Evolutionary conservation across 2,329 filamentous ascomycete genomes (phyloP), one percentile per base, ranked within the genome.

Genomic region (Fusarium euwallaceae): DNA sequence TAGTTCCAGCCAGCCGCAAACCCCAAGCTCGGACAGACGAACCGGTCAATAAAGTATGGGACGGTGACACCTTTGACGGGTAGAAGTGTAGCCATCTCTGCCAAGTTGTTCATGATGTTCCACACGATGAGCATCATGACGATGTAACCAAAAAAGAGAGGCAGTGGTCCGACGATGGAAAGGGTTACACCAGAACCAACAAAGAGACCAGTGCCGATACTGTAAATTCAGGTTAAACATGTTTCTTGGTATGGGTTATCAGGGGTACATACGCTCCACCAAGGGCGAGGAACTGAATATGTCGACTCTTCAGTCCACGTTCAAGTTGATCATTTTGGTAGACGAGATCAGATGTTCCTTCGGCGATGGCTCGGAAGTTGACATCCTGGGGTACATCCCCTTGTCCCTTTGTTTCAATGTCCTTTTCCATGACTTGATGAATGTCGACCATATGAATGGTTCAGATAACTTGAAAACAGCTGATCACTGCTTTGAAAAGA

Each of bases 1-100:
- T 91, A 91, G 73, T 90, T 90, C 87, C 87, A 90, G 4, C 87
- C 88, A 34, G 84, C 82, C 20, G 88, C 88, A 72, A 91, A 90
- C 16, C 85, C 86, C 32, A 90, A 79, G 58, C 86, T 88, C 2
- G 85, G 84, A 62, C 89, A 88, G 70, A 90, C 85, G 69, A 88
- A 90, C 48, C 88, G 87, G 64, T 84, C 83, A 56, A 88, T 87
- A 72, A 89, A 89, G 80, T 90, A 89, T 5, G 88, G 88, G 24
- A 90, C 84, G 0, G 88, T 89, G 70, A 89, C 88, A 20, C 88
- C 88, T 71, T 85, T 87, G 80, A 90, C 83, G 6, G 88, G 88
- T 3, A 90, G 83, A 64, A 87, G 88, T 2, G 86, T 87, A 1
- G 85, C 85, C 85, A 90, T 89, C 78, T 90, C 88, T 34, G 84